Conservation (phyloP, 495 filamentous ascomycete species). For the Cryomyces minteri region DNA sequence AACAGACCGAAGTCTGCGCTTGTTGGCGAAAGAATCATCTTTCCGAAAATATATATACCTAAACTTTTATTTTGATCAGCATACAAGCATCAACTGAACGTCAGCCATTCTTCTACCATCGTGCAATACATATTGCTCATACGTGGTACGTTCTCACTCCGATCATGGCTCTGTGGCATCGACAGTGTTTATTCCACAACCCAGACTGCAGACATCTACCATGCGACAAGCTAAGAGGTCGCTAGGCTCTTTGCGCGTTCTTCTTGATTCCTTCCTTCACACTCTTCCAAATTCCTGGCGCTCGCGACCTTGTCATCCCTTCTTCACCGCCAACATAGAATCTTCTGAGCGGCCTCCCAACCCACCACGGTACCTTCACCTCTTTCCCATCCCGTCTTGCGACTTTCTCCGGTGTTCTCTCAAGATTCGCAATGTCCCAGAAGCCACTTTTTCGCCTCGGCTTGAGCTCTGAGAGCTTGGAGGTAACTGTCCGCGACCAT, state of each 20-base stretch:
- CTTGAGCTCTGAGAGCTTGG: slow-evolving; percentile 31
- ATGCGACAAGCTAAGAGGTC: too few species aligned
- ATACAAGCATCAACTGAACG: too few species aligned
- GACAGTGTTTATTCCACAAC: too few species aligned
- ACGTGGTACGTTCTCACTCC: too few species aligned
- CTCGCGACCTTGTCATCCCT: neutral
- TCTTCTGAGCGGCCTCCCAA: neutral
- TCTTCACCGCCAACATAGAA: neutral
- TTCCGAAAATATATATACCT: too few species aligned
- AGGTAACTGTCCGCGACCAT: slow-evolving; percentile 31
- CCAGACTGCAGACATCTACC: too few species aligned
- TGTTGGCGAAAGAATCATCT: too few species aligned
- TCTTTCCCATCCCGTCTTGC: neutral
- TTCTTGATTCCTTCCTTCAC: neutral
- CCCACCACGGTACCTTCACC: neutral
- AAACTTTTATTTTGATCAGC: too few species aligned
- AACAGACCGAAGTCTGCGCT: too few species aligned
- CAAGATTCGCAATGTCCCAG: slow-evolving; percentile 31
- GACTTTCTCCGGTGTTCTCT: slow-evolving; percentile 9
- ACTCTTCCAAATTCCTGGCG: neutral
- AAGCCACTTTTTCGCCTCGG: slow-evolving; percentile 19
- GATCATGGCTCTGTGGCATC: too few species aligned
- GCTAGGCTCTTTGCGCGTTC: neutral
- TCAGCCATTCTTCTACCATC: too few species aligned
- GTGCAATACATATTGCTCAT: too few species aligned